Base-by-base conservation (phyloP, 2,329 filamentous ascomycete species). In the Epicoccum nigrum region DNA sequence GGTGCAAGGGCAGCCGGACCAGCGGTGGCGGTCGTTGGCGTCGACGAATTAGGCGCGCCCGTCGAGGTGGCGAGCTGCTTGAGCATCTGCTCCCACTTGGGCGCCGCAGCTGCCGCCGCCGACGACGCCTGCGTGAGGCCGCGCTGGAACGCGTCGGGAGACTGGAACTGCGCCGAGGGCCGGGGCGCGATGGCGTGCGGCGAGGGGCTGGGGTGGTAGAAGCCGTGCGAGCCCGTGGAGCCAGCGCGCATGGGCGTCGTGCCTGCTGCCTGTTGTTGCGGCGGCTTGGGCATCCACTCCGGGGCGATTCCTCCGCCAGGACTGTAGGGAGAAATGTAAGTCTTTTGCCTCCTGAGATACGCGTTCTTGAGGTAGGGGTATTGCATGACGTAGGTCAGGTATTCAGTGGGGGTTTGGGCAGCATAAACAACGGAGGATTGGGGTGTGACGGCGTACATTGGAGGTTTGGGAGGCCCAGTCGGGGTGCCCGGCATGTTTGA, bases 251-350 rank as follows among this genome's bases (percentile, higher is more conserved):
- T 52, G 15, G 31, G 12, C 12, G 43, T 33, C 5, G 32, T 28
- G 7, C 38, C 19, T 21, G 39, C 34, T 30, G 39, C 33, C 54
- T 33, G 17, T 55, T 45, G 43, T 44, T 30, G 52, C 9, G 58
- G 41, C 13, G 56, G 56, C 44, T 65, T 62, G 7, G 74, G 71
- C 61, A 68, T 70, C 64, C 74, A 78, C 45, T 73, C 70, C 12
- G 71, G 57, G 20, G 73, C 64, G 50, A 76, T 77, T 32, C 74
- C 74, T 51, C 73, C 73, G 54, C 71, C 71, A 43, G 69, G 69
- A 58, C 74, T 70, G 62, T 79, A 79, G 51, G 77, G 77, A 55
- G 76, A 78, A 45, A 76, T 71, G 67, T 79, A 79, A 64, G 72
- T 72, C 63, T 76, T 74, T 56, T 73, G 72, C 64, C 74, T 69